These are phyloP conservation scores for Triadica sebifera DNA, from an alignment of 345 rosid genomes.

Conservation along the genomic window DNA sequence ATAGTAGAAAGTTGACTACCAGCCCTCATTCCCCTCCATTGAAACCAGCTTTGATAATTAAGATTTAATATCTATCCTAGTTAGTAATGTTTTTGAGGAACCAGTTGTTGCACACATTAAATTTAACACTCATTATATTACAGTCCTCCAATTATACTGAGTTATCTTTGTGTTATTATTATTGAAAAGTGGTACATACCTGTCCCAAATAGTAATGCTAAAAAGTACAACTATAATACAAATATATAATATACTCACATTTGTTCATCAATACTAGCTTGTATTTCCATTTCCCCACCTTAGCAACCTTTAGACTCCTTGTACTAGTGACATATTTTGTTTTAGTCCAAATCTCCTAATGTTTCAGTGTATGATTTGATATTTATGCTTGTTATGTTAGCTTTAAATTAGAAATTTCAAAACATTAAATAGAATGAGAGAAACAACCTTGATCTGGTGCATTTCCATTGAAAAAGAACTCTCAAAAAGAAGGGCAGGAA, in stretches of 20 bases:
- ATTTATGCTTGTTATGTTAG: background rate
- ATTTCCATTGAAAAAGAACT: slow-evolving; percentile 93
- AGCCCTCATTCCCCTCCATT: background rate
- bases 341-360: background rate
- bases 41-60: background rate
- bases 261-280: background rate
- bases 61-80: background rate
- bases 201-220: background rate
- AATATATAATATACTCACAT: background rate
- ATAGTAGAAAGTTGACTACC: too few relatives aligned
- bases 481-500: slow-evolving; percentile 96
- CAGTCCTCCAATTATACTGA: background rate
- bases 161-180: too few relatives aligned
- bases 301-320: background rate
- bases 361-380: background rate
- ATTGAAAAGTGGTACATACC: background rate
- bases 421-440: background rate
- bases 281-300: background rate
- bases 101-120: background rate
- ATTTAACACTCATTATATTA: background rate
- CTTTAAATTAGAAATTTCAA: background rate
- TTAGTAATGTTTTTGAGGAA: background rate
- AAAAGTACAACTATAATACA: background rate
- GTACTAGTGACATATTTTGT: background rate
- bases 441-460: slow-evolving; percentile 88